Evolutionary conservation across 2,329 filamentous ascomycete species (phyloP).

Genomic region (Cercospora zeae-maydis): DNA sequence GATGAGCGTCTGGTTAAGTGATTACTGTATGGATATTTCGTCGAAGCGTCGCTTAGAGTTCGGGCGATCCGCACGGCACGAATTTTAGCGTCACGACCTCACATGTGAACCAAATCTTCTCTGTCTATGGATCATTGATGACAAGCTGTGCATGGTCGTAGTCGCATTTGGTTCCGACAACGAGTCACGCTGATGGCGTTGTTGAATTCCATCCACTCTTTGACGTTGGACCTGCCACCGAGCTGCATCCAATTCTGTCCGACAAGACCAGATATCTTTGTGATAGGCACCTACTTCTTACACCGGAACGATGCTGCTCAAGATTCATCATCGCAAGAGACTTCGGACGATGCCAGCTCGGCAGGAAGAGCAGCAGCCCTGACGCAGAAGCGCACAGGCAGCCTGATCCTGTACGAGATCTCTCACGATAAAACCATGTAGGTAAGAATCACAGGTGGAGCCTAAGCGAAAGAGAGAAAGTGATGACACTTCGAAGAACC

Average conservation of each 20-base stretch:
- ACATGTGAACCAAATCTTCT: conserved; percentile 8
- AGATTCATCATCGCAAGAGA: not conserved
- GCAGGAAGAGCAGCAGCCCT: not conserved
- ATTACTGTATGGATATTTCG: not conserved
- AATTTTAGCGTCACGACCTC: conserved; percentile 3
- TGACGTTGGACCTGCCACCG: conserved; percentile 64
- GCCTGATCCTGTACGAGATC: conserved; percentile 64
- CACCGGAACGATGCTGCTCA: conserved; percentile 43
- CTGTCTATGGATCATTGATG: not conserved
- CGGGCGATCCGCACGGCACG: conserved; percentile 7
- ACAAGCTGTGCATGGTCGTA: not conserved
- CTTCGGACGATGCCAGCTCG: not conserved
- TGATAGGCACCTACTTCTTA: conserved; percentile 82
- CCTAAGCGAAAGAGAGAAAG: not conserved
- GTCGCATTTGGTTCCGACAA: not conserved
- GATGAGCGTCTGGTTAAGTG: not conserved
- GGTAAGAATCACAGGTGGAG: conserved; percentile 34
- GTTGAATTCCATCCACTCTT: conserved; percentile 46
- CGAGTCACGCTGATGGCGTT: conserved; percentile 22
- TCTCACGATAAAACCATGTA: conserved; percentile 51
- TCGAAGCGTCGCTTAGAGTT: conserved; percentile 4
- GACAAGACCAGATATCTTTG: conserved; percentile 59
- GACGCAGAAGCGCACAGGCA: conserved; percentile 59
- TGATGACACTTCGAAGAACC: conserved; percentile 29
- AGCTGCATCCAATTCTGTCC: conserved; percentile 76